phyloP scores from a whole-genome alignment of 2,329 filamentous ascomycete genomes.

The Peltaster fructicola region DNA sequence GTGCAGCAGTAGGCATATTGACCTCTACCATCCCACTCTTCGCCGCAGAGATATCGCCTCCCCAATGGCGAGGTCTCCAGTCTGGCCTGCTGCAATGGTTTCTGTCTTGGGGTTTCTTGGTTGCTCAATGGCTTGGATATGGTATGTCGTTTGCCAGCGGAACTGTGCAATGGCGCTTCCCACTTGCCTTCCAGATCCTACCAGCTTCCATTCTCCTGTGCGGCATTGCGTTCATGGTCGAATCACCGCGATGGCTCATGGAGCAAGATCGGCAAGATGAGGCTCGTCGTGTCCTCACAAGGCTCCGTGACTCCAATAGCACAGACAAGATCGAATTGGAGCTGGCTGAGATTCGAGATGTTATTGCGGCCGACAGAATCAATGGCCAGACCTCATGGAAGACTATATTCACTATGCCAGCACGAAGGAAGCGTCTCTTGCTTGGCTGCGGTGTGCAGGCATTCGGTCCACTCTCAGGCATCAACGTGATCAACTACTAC shows the following conservation, averaged over 20 bases:
- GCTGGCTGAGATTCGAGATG: constrained; percentile 42
- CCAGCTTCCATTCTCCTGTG: constrained; percentile 26
- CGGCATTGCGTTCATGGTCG: constrained; percentile 22
- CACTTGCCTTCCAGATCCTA: constrained; percentile 29
- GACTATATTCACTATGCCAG: constrained; percentile 39
- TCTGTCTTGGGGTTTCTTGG: constrained; percentile 14
- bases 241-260: constrained; percentile 11
- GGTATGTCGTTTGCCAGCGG: not conserved
- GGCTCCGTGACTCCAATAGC: constrained; percentile 35
- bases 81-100: constrained; percentile 19
- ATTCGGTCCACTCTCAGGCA: constrained; percentile 48
- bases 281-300: constrained; percentile 17
- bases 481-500: constrained; percentile 19
- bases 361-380: constrained; percentile 41
- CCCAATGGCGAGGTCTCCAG: constrained; percentile 16
- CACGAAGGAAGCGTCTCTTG: constrained; percentile 44
- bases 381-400: constrained; percentile 36
- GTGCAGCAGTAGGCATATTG: constrained; percentile 14
- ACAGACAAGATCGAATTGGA: constrained; percentile 42
- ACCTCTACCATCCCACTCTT: constrained; percentile 17
- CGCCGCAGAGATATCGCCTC: constrained; percentile 18
- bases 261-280: constrained; percentile 13
- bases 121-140: constrained; percentile 2
- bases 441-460: constrained; percentile 45
- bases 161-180: constrained; percentile 18